phyloP scores from a whole-genome alignment of 2,329 filamentous ascomycete species.

The Thermomyces lanuginosus region DNA sequence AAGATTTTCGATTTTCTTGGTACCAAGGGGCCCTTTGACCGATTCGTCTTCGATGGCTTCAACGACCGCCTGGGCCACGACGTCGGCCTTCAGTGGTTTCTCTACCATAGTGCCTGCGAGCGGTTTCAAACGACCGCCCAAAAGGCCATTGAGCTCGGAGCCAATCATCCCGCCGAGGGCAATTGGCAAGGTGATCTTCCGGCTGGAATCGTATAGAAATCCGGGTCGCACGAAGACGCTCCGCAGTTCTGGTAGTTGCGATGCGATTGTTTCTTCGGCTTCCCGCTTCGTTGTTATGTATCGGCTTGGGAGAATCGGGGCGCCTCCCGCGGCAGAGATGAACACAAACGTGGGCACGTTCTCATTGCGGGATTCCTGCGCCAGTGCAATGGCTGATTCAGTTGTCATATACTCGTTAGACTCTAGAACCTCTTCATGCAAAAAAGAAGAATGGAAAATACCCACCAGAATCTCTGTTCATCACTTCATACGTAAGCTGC shows the following conservation, averaged over 20 bases:
- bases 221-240: conserved; percentile 69
- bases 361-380: conserved; percentile 53
- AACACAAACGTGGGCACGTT: conserved; percentile 61
- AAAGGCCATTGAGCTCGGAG: conserved; percentile 57
- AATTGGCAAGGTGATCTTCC: conserved; percentile 68
- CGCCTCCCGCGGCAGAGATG: conserved; percentile 74
- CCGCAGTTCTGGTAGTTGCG: conserved; percentile 57
- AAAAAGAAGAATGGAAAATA: conserved; percentile 13
- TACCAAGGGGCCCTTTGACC: conserved; percentile 60
- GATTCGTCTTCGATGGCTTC: conserved; percentile 64
- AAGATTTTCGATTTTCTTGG: conserved; percentile 62
- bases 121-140: conserved; percentile 60
- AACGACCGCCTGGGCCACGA: conserved; percentile 76
- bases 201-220: conserved; percentile 75
- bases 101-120: conserved; percentile 69
- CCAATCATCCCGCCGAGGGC: conserved; percentile 62
- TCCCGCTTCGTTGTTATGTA: conserved; percentile 89
- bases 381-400: conserved; percentile 53
- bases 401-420: neutral
- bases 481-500: conserved; percentile 85
- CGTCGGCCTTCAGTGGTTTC: conserved; percentile 75
- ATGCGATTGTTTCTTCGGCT: conserved; percentile 61
- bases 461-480: conserved; percentile 82
- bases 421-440: neutral
- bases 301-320: conserved; percentile 64